Evolutionary conservation across 2,329 filamentous ascomycete species (phyloP), one percentile per base, ranked within the genome.

Genomic region (Cordyceps farinosa): DNA sequence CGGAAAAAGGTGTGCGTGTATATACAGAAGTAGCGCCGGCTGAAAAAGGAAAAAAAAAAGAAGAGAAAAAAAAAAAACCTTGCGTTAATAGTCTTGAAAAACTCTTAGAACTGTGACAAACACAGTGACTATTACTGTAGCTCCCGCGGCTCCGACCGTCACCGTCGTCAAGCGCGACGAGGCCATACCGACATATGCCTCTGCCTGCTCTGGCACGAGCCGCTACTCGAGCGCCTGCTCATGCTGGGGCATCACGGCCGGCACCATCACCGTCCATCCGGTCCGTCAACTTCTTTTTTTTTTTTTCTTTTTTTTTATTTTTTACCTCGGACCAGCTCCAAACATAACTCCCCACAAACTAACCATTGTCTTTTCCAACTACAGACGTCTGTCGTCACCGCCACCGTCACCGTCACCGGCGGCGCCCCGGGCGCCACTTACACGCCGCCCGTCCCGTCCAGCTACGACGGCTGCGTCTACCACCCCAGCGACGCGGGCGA

Each of bases 181-280:
- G 59, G 61, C 62, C 2, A 30, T 66, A 32, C 70, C 71, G 2
- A 42, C 48, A 30, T 73, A 73, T 61, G 72, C 72, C 6, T 65
- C 66, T 2, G 56, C 66, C 11, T 73, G 72, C 68, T 50, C 58
- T 5, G 56, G 65, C 44, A 44, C 60, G 0, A 65, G 59, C 27
- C 51, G 50, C 8, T 73, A 71, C 65, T 62, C 65, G 11, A 70
- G 67, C 63, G 72, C 71, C 7, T 73, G 72, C 66, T 69, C 67
- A 1, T 73, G 72, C 67, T 68, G 66, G 34, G 71, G 72, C 36
- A 66, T 71, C 45, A 65, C 61, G 3, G 65, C 47, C 6, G 45
- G 45, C n/a, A 69, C 68, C 8, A 22, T 63, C 27, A 68, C 66
- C 5, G 52, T 65, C 13, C 64, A 63, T 9, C 59, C 59, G 1